Conservation (phyloP, 2,329 filamentous ascomycete species). For the Graphilbum sp. region DNA sequence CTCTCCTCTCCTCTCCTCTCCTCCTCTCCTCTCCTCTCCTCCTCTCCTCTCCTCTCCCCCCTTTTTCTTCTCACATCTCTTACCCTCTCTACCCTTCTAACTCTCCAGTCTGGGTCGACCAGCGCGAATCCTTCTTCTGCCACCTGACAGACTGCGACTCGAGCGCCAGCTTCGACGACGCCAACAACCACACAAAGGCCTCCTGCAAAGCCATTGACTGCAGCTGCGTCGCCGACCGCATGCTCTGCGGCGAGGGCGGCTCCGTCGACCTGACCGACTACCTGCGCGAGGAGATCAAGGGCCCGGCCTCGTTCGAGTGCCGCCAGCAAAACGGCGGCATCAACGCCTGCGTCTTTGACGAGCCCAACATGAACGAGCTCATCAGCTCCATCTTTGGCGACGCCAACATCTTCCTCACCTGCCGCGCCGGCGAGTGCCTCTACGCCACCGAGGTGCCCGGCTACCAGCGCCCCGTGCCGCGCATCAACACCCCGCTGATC, state of each 20-base stretch:
- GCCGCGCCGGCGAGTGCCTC: conserved; percentile 78
- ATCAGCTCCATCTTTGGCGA: conserved; percentile 86
- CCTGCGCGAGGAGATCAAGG: conserved; percentile 63
- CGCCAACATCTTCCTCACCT: conserved; percentile 68
- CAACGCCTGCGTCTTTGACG: conserved; percentile 66
- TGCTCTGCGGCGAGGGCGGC: conserved; percentile 83
- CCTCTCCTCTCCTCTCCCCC: background rate
- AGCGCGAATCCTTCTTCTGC: conserved; percentile 92
- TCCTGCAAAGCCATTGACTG: conserved; percentile 73
- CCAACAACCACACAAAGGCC: conserved; percentile 70
- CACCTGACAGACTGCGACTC: conserved; percentile 68
- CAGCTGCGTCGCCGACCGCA: conserved; percentile 74
- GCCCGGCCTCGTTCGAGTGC: conserved; percentile 73
- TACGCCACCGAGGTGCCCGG: conserved; percentile 88
- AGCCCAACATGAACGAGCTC: conserved; percentile 82
- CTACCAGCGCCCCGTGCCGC: conserved; percentile 74
- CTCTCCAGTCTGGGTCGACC: conserved; percentile 76
- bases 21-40: background rate
- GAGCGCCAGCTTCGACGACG: conserved; percentile 47
- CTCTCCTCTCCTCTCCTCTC: background rate
- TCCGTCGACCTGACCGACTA: conserved; percentile 90
- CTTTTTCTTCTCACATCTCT: background rate
- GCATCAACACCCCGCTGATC: conserved; percentile 93
- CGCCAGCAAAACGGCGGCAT: conserved; percentile 43
- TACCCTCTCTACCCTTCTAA: background rate